These are phyloP conservation scores for Botrytis tulipae DNA, from an alignment of 2,329 filamentous ascomycete species.

Conservation along the genomic window DNA sequence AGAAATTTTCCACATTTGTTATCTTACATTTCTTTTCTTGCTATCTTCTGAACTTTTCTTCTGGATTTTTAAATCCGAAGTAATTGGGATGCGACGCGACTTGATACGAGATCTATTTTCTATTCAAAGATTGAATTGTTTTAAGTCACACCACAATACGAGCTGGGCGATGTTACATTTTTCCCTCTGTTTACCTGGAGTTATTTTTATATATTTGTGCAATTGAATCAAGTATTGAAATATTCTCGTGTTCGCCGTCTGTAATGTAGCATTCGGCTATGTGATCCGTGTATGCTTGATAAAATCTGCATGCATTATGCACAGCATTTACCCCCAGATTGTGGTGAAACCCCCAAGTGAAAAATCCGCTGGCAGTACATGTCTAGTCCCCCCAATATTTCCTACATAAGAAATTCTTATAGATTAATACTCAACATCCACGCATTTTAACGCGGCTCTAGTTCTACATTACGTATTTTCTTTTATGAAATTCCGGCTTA, in stretches of 20 bases:
- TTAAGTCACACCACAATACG: background rate
- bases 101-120: background rate
- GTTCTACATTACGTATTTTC: background rate
- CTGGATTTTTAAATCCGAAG: background rate
- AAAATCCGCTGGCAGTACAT: background rate
- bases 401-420: background rate
- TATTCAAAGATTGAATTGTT: background rate
- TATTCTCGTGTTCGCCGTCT: background rate
- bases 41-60: background rate
- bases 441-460: background rate
- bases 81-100: background rate
- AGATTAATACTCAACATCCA: background rate
- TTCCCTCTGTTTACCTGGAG: background rate
- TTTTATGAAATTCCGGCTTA: background rate
- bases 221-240: background rate
- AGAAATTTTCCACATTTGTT: background rate
- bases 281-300: background rate
- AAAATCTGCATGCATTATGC: background rate
- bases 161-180: background rate
- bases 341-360: background rate
- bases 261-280: background rate
- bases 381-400: background rate
- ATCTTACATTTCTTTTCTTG: background rate
- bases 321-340: background rate
- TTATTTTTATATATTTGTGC: background rate